Percentiles rank a stretch among this genome's conserved stretches.
phyloP scores from a whole-genome alignment of 306 rosid genomes.

The Astragalus glycyphyllos region DNA sequence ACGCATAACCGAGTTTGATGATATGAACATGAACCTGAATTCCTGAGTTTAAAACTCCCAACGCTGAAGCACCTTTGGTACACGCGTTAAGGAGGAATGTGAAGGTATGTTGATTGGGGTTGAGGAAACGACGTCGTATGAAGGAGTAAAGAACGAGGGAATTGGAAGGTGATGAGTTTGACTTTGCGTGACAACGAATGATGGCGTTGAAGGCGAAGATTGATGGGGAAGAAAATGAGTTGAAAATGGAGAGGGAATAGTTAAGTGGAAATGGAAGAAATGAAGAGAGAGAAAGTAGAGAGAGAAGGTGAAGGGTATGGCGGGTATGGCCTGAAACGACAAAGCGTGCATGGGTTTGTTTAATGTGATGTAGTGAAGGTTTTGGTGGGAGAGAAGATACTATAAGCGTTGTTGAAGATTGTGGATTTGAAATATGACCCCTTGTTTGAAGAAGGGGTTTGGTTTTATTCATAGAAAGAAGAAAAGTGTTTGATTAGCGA shows the following conservation, averaged over 20 bases:
- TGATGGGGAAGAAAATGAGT: conserved; percentile 45
- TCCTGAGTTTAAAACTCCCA: conserved; percentile 37
- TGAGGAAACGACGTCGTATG: conserved; percentile 43
- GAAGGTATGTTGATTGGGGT: conserved; percentile 74
- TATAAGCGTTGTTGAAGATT: conserved; percentile 9
- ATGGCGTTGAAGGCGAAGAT: conserved; percentile 70
- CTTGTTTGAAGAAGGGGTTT: conserved; percentile 38
- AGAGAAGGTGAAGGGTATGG: conserved; percentile 61
- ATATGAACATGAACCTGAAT: conserved; percentile 61
- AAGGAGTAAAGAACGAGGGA: conserved; percentile 57
- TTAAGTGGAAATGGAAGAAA: not conserved
- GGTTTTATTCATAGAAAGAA: not conserved
- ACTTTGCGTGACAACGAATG: conserved; percentile 68
- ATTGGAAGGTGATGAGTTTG: conserved; percentile 40
- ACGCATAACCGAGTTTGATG: conserved; percentile 56
- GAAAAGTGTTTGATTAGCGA: not conserved
- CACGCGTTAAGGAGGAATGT: conserved; percentile 76
- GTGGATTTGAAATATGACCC: conserved; percentile 33
- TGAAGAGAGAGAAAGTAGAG: conserved; percentile 46
- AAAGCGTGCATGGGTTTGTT: conserved; percentile 64
- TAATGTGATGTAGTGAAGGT: conserved; percentile 58
- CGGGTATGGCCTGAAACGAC: conserved; percentile 56
- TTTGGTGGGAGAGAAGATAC: conserved; percentile 45
- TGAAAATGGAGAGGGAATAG: conserved; percentile 56
- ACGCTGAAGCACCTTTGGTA: not conserved